phyloP scores from a whole-genome alignment of 352 stramenopile genomes.

The Saprolegnia parasitica region DNA sequence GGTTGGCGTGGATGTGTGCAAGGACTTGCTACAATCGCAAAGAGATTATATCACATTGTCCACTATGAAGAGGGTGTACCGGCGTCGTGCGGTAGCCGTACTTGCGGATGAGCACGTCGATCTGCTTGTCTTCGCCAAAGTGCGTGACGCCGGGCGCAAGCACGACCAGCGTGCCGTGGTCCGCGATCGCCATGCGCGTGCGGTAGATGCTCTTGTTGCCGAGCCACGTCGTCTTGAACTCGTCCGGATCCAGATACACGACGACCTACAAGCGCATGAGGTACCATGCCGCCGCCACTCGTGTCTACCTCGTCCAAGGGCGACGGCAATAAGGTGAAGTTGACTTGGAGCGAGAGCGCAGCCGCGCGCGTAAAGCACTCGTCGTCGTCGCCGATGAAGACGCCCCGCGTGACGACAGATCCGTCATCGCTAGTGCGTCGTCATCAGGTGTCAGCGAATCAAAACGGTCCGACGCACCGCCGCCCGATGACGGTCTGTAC shows the following conservation, averaged over 20 bases:
- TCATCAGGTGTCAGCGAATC: conserved; percentile 21
- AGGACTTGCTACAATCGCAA: conserved; percentile 76
- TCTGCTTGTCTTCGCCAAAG: conserved; percentile 93
- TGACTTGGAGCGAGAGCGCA: conserved; percentile 92
- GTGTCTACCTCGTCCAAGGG: conserved; percentile 78
- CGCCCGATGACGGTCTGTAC: conserved; percentile 93
- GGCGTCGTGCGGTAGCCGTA: conserved; percentile 96
- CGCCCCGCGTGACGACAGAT: conserved; percentile 75
- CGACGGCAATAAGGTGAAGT: conserved; percentile 93
- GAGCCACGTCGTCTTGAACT: conserved; percentile 98
- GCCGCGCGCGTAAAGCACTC: conserved; percentile 94
- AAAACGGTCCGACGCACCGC: conserved; percentile 33
- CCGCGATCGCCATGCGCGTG: conserved; percentile 95
- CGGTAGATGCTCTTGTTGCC: conserved; percentile 98
- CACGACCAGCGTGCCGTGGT: conserved; percentile 93
- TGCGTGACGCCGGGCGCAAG: conserved; percentile 90
- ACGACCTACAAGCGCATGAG: conserved; percentile 62
- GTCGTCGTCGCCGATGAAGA: conserved; percentile 96
- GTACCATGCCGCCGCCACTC: not conserved
- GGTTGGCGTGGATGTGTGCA: conserved; percentile 83
- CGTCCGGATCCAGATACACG: conserved; percentile 93
- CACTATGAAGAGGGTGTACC: conserved; percentile 37
- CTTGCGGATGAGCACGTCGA: conserved; percentile 95
- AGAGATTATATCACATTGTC: not conserved
- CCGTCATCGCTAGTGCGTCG: conserved; percentile 40